phyloP scores from a whole-genome alignment of 257 asterid genomes.

The Przewalskia tangutica region DNA sequence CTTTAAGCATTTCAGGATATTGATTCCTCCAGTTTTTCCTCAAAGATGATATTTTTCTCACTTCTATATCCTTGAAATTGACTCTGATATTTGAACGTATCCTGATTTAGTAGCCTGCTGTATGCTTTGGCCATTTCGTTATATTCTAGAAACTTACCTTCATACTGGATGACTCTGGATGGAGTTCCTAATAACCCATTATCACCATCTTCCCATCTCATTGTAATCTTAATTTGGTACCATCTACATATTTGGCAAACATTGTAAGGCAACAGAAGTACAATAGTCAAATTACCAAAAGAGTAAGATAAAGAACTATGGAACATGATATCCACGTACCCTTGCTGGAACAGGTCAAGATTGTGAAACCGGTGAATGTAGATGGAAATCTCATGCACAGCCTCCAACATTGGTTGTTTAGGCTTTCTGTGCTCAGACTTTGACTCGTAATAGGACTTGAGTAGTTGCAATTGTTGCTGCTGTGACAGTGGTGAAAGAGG shows the following conservation, averaged over 20 bases:
- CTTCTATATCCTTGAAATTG: background rate
- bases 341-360: conserved; percentile 95
- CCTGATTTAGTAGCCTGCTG: background rate
- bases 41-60: background rate
- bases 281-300: background rate
- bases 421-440: conserved; percentile 18
- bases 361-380: conserved; percentile 94
- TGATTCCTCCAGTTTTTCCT: background rate
- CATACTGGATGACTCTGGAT: conserved; percentile 92
- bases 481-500: conserved; percentile 23
- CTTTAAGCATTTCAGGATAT: background rate
- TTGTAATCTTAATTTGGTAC: conserved; percentile 80
- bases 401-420: conserved; percentile 51
- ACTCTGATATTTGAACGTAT: background rate
- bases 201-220: conserved; percentile 89
- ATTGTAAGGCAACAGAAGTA: background rate
- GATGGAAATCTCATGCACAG: conserved; percentile 72
- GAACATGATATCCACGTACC: conserved; percentile 32
- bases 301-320: conserved; percentile 3
- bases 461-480: conserved; percentile 29
- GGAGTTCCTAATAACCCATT: conserved; percentile 59
- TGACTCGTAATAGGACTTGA: conserved; percentile 21
- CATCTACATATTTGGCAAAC: conserved; percentile 39
- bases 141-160: conserved; percentile 37
- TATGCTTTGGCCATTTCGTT: background rate